Evolutionary conservation across 495 filamentous ascomycete species (phyloP).

Genomic region (Pyrenula aspistea): DNA sequence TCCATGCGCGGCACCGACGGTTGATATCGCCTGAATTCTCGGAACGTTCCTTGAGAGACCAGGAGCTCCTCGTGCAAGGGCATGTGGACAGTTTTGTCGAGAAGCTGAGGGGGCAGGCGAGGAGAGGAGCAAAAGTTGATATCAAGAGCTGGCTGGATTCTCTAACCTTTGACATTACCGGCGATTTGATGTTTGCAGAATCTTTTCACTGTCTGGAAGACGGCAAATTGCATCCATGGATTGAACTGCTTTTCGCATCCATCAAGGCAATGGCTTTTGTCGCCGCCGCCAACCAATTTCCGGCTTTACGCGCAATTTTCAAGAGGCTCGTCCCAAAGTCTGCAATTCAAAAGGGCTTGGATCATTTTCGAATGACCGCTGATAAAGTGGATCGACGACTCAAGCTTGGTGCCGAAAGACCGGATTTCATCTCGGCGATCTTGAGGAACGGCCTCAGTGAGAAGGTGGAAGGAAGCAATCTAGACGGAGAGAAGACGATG

Average conservation of each 20-base stretch:
- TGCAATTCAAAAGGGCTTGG: background rate
- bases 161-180: conserved; percentile 36
- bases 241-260: conserved; percentile 16
- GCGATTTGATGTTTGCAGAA: conserved; percentile 44
- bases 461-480: conserved; percentile 6
- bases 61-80: conserved; percentile 32
- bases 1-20: conserved; percentile 16
- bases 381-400: conserved; percentile 6
- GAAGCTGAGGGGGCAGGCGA: conserved; percentile 13
- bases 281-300: conserved; percentile 8
- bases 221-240: conserved; percentile 31
- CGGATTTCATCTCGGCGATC: conserved; percentile 20
- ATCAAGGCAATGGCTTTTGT: conserved; percentile 2
- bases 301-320: background rate
- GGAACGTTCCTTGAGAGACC: conserved; percentile 32
- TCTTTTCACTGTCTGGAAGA: conserved; percentile 41
- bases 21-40: conserved; percentile 39
- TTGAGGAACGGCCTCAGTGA: conserved; percentile 6
- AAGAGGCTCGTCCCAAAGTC: background rate
- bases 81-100: conserved; percentile 37
- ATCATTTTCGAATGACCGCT: background rate
- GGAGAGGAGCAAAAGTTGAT: conserved; percentile 10
- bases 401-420: conserved; percentile 4
- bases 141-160: conserved; percentile 28
- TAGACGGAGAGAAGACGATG: conserved; percentile 16